A percentile compares a stretch with the other conserved stretches of the same genome.
These are phyloP conservation scores for Ustilaginoidea virens DNA, from an alignment of 2,329 filamentous ascomycete genomes.

Conservation along the genomic window DNA sequence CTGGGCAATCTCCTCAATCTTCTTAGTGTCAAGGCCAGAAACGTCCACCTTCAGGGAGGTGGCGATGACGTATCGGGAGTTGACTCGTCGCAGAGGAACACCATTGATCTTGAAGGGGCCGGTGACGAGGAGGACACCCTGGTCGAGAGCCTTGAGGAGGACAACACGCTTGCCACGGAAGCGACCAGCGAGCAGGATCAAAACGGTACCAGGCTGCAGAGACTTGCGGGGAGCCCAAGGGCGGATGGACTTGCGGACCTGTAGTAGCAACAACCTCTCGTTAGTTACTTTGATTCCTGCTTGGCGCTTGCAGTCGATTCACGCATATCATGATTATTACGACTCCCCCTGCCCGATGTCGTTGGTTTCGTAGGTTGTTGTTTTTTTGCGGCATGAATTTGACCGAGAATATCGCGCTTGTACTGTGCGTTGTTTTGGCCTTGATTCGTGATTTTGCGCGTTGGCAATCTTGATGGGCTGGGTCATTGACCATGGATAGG, in stretches of 20 bases:
- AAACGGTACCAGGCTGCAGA: constrained; percentile 86
- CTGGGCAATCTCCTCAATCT: constrained; percentile 64
- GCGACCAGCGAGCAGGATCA: constrained; percentile 97
- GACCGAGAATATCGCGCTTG: no score
- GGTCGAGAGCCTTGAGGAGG: constrained; percentile 92
- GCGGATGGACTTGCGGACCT: constrained; percentile 92
- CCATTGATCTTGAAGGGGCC: constrained; percentile 99
- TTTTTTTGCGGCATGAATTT: no score
- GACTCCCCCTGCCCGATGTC: no score
- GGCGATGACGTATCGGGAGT: constrained; percentile 86
- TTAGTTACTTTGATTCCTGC: constrained; percentile 2
- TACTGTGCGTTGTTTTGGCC: no score
- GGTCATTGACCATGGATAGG: no score
- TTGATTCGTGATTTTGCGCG: no score
- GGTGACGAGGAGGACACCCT: constrained; percentile 97
- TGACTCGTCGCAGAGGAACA: constrained; percentile 89
- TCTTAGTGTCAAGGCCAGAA: constrained; percentile 72
- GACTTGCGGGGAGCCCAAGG: constrained; percentile 75
- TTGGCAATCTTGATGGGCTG: no score
- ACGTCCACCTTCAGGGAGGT: constrained; percentile 78
- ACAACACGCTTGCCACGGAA: constrained; percentile 99
- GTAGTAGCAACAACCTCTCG: constrained; percentile 16
- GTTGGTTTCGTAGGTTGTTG: no score
- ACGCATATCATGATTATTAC: no score
- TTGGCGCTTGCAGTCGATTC: no score